Evolutionary conservation across 2,329 filamentous ascomycete species (phyloP).

Genomic region (Ophiosphaerella korrae): DNA sequence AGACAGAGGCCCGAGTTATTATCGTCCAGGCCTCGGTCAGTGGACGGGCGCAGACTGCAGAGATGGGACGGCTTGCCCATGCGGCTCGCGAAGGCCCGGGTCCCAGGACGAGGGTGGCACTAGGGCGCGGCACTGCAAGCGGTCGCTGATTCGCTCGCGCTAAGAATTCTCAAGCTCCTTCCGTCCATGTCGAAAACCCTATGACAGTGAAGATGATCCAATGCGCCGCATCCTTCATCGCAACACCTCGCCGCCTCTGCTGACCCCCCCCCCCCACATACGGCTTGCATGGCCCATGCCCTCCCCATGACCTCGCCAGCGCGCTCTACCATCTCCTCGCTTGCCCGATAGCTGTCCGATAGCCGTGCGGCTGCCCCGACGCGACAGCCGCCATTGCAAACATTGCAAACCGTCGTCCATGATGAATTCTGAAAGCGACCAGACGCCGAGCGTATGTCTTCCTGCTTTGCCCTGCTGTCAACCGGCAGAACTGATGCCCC

Average conservation of each 20-base stretch:
- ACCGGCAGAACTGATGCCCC: background rate
- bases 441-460: constrained; percentile 31
- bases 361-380: constrained; percentile 6
- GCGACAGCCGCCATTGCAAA: constrained; percentile 20
- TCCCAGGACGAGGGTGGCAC: background rate
- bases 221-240: constrained; percentile 23
- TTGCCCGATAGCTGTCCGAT: constrained; percentile 29
- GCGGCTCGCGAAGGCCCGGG: background rate
- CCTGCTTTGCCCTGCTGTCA: background rate
- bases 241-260: constrained; percentile 3
- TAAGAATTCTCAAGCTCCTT: constrained; percentile 25
- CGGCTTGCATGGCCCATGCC: constrained; percentile 40
- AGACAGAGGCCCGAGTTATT: background rate
- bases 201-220: constrained; percentile 2
- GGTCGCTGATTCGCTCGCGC: constrained; percentile 13
- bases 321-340: constrained; percentile 22
- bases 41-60: no score
- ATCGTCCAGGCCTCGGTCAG: background rate
- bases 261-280: background rate
- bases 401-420: constrained; percentile 21
- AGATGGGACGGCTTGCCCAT: no score
- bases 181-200: constrained; percentile 19
- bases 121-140: background rate
- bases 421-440: constrained; percentile 23
- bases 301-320: constrained; percentile 38